A percentile compares a stretch with the other conserved stretches of the same genome.
Conservation (phyloP, 352 stramenopile species). For the Globisporangium carolinianum region DNA sequence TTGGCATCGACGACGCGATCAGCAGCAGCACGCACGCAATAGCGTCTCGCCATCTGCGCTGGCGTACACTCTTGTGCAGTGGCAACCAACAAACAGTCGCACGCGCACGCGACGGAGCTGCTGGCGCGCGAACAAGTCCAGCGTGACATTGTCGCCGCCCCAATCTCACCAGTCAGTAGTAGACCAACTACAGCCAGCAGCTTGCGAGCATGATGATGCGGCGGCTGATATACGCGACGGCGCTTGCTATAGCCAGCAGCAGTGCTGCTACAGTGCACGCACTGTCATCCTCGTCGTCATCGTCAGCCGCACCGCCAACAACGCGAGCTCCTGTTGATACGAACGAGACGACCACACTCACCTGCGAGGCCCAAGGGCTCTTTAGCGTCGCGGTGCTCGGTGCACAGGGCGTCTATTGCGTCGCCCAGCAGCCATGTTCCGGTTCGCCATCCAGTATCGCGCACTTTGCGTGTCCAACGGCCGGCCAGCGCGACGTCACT, state of each 20-base stretch:
- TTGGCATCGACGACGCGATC: no score
- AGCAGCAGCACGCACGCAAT: no score
- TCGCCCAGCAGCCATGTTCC: slow-evolving; percentile 24
- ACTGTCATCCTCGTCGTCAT: not conserved
- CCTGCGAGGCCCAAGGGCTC: slow-evolving; percentile 11
- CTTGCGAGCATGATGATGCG: not conserved
- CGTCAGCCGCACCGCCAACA: not conserved
- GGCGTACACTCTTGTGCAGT: no score
- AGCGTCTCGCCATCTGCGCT: no score
- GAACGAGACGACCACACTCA: slow-evolving; percentile 2
- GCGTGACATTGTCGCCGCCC: not conserved
- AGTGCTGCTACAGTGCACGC: not conserved
- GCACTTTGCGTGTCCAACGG: slow-evolving; percentile 23
- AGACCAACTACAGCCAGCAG: not conserved
- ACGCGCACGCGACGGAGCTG: not conserved
- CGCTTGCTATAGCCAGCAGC: not conserved
- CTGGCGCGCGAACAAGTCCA: not conserved
- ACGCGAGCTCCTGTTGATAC: not conserved
- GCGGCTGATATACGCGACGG: not conserved
- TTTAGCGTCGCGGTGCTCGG: slow-evolving; percentile 26
- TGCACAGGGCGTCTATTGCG: slow-evolving; percentile 29
- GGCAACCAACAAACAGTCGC: no score
- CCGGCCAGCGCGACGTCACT: slow-evolving; percentile 14
- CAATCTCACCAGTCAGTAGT: not conserved
- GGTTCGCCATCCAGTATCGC: slow-evolving; percentile 9